phyloP scores from a whole-genome alignment of 2,329 filamentous ascomycete genomes.

The Penicillium italicum region DNA sequence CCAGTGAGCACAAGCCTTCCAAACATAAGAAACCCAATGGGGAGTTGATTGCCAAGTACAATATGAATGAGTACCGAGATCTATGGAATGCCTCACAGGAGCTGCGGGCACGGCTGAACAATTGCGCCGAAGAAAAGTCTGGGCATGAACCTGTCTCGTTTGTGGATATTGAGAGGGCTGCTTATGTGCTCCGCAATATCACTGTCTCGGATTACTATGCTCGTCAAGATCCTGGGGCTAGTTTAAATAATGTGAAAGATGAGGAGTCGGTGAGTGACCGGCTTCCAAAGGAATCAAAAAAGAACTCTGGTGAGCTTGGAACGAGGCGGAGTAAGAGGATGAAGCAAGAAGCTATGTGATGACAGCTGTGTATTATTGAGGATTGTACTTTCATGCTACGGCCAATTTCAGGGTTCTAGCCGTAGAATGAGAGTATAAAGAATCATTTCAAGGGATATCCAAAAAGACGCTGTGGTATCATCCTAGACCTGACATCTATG shows the following conservation, averaged over 20 bases:
- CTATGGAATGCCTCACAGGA: constrained; percentile 29
- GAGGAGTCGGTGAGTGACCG: background rate
- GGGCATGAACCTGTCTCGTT: constrained; percentile 21
- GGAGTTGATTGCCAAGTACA: constrained; percentile 41
- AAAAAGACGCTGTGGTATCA: background rate
- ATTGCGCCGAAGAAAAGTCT: background rate
- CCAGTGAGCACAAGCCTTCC: constrained; percentile 3
- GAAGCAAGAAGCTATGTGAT: background rate
- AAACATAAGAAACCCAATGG: constrained; percentile 22
- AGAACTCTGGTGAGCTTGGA: background rate
- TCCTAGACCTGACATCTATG: background rate
- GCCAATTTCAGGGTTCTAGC: no score
- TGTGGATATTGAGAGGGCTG: constrained; percentile 37
- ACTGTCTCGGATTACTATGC: constrained; percentile 23
- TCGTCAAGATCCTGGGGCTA: background rate
- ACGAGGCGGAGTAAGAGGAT: background rate
- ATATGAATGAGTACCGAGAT: constrained; percentile 36
- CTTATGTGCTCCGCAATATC: constrained; percentile 38
- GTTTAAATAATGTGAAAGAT: background rate
- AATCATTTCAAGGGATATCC: background rate
- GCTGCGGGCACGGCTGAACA: constrained; percentile 25
- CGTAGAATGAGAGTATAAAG: background rate
- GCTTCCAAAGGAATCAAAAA: background rate
- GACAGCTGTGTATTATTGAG: background rate
- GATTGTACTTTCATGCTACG: background rate